phyloP scores from a whole-genome alignment of 345 rosid genomes.

The Tarenaya hassleriana region DNA sequence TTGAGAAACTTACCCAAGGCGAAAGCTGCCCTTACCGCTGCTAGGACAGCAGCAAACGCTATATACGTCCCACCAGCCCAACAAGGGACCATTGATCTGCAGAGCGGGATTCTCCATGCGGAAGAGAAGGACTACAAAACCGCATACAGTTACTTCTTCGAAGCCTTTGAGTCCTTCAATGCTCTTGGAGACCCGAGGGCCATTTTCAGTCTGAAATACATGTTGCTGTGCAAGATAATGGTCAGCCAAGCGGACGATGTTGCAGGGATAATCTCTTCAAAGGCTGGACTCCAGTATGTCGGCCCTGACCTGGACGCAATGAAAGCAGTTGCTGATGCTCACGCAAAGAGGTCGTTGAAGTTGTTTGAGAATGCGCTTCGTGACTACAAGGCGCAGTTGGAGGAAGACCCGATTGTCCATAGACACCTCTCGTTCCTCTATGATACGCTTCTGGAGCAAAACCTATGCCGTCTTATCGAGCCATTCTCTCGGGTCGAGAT shows the following conservation, averaged over 20 bases:
- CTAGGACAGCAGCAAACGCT: slow-evolving; percentile 70
- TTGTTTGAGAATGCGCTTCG: slow-evolving; percentile 33
- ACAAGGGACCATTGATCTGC: slow-evolving; percentile 66
- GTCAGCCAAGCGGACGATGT: slow-evolving; percentile 75
- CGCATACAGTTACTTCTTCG: slow-evolving; percentile 67
- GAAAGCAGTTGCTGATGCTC: slow-evolving; percentile 72
- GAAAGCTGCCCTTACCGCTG: slow-evolving; percentile 68
- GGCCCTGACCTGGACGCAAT: slow-evolving; percentile 64
- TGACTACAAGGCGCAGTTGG: slow-evolving; percentile 51
- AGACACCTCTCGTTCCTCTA: slow-evolving; percentile 60
- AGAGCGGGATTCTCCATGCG: slow-evolving; percentile 69
- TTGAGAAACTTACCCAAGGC: slow-evolving; percentile 63
- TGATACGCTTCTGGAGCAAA: slow-evolving; percentile 63
- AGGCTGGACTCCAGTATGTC: slow-evolving; percentile 55
- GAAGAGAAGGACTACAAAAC: slow-evolving; percentile 79
- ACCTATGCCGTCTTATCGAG: slow-evolving; percentile 60
- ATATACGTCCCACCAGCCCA: slow-evolving; percentile 65
- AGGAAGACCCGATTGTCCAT: slow-evolving; percentile 65
- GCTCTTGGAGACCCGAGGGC: slow-evolving; percentile 65
- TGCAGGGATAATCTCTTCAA: slow-evolving; percentile 55
- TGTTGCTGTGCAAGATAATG: slow-evolving; percentile 67
- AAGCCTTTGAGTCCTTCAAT: slow-evolving; percentile 60
- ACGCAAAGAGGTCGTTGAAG: slow-evolving; percentile 45
- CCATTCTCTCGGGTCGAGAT: slow-evolving; percentile 69
- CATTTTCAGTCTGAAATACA: slow-evolving; percentile 58